Evolutionary conservation across 75 land plant species (phyloP), one percentile per base, ranked within the genome.

Genomic region (Pinus taeda): DNA sequence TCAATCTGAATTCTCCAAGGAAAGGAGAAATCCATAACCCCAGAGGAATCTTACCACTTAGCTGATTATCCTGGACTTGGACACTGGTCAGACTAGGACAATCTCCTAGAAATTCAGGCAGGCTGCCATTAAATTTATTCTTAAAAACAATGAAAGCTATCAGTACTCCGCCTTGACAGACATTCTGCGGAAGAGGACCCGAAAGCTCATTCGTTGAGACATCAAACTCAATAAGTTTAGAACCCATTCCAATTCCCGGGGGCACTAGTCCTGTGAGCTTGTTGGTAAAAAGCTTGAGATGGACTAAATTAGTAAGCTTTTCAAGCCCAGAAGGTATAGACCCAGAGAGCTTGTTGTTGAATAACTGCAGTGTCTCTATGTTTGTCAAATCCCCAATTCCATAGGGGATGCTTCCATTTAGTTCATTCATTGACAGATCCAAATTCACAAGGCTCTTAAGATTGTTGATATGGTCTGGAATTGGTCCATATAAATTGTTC

Each of bases 161-260:
- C 26, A 88, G 79, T 36, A 17, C n/a, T 62, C 73, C 65, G 3
- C 78, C 74, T 20, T 5, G 26, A 75, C 90, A 87, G 49, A 92
- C 80, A 60, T 78, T 37, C 29, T 72, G 66, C 4, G 93, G 93
- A 22, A 90, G 59, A 29, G 36, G 13, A 37, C 94, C 94, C 33
- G 84, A 74, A 26, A 92, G 66, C 21, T 33, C 11, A 58, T 90
- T 90, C 0, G 63, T 39, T n/a, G 78, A 70, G 20, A 88, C 84
- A 57, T 90, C 89, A 33, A 90, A 76, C 4, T 77, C 64, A 21
- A 37, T 3, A 17, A 89, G 79, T 3, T 49, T 71, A 0, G 81
- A 75, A 55, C 63, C 59, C 53, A 64, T 60, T 14, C 86, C 86
- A 3, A 89, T 39, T 3, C 79, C 83, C 13, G 78, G 82, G 3